A percentile compares a stretch with the other conserved stretches of the same genome.
Evolutionary conservation across 495 filamentous ascomycete species (phyloP).

Genomic region (Aspergillus ellipticus): DNA sequence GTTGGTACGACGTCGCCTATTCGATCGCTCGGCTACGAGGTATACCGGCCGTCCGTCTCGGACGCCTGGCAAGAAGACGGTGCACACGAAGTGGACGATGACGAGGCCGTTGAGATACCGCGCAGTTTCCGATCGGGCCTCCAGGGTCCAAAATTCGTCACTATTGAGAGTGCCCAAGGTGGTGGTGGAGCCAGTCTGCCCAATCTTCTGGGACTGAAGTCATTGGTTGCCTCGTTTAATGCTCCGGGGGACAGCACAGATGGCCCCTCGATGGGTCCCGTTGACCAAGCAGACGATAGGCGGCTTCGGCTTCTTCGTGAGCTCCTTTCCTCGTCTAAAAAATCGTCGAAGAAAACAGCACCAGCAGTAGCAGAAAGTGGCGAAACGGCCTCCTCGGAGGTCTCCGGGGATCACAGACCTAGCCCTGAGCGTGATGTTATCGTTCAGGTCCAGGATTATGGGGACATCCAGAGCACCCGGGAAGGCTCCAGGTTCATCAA

Average conservation of each 20-base stretch:
- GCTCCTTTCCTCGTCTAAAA: slow-evolving; percentile 27
- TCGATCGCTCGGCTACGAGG: slow-evolving; percentile 66
- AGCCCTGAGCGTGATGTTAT: slow-evolving; percentile 49
- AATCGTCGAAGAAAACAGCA: slow-evolving; percentile 5
- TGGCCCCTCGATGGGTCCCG: slow-evolving; percentile 11
- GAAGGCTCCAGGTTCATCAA: slow-evolving; percentile 61
- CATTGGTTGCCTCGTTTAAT: slow-evolving; percentile 37
- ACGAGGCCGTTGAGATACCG: slow-evolving; percentile 26
- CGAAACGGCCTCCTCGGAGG: slow-evolving; percentile 4
- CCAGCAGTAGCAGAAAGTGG: slow-evolving; percentile 1
- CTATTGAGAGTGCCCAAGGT: slow-evolving; percentile 35
- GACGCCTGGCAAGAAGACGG: slow-evolving; percentile 32
- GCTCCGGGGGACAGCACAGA: slow-evolving; percentile 24
- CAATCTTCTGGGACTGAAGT: slow-evolving; percentile 33
- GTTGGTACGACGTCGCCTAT: slow-evolving; percentile 34
- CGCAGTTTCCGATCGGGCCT: slow-evolving; percentile 20
- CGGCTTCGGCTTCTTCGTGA: slow-evolving; percentile 37
- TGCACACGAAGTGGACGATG: slow-evolving; percentile 36
- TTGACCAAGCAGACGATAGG: slow-evolving; percentile 24
- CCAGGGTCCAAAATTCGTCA: slow-evolving; percentile 33
- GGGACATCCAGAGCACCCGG: slow-evolving; percentile 61
- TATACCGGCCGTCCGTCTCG: slow-evolving; percentile 34
- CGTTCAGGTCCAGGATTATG: slow-evolving; percentile 76
- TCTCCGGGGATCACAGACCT: slow-evolving; percentile 14
- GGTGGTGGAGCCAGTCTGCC: slow-evolving; percentile 34